These are phyloP conservation scores for Mycena capillaripes DNA, from an alignment of 768 basidiomycete genomes.

Conservation along the genomic window DNA sequence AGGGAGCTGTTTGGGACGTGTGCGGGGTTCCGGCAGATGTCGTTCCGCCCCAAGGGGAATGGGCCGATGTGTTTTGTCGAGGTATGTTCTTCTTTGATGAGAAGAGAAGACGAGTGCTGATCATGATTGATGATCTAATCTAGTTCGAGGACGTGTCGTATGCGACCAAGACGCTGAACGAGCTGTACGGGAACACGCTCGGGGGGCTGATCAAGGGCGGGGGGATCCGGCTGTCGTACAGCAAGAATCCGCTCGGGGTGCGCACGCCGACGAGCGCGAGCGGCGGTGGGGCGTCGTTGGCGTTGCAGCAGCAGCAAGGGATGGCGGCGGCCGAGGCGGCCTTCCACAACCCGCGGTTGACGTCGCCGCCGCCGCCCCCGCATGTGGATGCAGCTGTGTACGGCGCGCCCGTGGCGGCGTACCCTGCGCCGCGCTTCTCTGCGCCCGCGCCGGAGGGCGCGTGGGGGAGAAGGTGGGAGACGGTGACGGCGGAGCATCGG, in stretches of 20 bases:
- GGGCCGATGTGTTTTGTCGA: constrained; percentile 99
- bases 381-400: not conserved
- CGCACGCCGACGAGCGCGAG: constrained; percentile 79
- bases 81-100: constrained; percentile 66
- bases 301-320: constrained; percentile 53
- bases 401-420: constrained; percentile 5
- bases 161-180: constrained; percentile 90
- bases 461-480: constrained; percentile 32
- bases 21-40: constrained; percentile 91
- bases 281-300: constrained; percentile 52
- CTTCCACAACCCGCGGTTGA: constrained; percentile 31
- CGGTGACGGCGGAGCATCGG: constrained; percentile 17
- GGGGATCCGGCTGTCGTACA: constrained; percentile 96
- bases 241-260: constrained; percentile 97
- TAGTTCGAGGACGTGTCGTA: constrained; percentile 92
- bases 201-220: constrained; percentile 94
- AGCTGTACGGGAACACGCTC: constrained; percentile 92
- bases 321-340: constrained; percentile 27
- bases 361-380: constrained; percentile 30
- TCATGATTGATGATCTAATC: constrained; percentile 6
- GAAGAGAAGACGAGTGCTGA: constrained; percentile 54
- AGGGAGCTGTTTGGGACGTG: constrained; percentile 85
- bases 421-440: constrained; percentile 30
- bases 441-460: constrained; percentile 16
- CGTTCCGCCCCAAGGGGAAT: constrained; percentile 95